These are phyloP conservation scores for Epichloe festucae DNA, from an alignment of 2,329 filamentous ascomycete species.

Conservation along the genomic window DNA sequence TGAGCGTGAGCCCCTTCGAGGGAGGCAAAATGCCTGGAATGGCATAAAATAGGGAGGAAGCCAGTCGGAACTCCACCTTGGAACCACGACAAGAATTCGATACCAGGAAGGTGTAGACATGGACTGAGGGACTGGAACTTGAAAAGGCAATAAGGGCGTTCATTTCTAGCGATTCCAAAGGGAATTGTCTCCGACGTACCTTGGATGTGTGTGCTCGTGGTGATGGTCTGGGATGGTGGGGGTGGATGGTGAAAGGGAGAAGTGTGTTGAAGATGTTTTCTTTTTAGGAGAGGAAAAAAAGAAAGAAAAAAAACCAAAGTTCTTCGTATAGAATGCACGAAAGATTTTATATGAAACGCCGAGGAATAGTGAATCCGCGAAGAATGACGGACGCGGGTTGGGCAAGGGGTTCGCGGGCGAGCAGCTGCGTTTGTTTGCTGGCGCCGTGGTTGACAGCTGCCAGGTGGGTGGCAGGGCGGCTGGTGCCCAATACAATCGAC, in stretches of 20 bases:
- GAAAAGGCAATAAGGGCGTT: background rate
- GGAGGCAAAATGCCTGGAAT: background rate
- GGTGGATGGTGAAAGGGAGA: background rate
- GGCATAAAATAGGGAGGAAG: background rate
- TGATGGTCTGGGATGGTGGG: background rate
- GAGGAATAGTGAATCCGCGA: background rate
- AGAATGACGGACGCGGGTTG: too few species aligned
- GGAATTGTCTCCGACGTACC: background rate
- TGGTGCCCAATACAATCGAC: background rate
- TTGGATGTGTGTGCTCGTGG: background rate
- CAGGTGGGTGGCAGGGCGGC: background rate
- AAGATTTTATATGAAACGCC: background rate
- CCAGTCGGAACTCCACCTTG: background rate
- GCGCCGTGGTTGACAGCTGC: background rate
- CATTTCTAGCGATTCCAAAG: background rate
- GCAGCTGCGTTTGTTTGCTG: background rate
- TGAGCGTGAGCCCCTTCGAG: background rate
- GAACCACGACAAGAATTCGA: background rate
- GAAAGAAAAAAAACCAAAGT: background rate
- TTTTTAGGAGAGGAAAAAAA: too few species aligned
- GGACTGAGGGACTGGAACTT: background rate
- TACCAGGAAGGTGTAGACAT: background rate
- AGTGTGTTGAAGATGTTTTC: background rate
- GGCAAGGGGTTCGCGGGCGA: background rate
- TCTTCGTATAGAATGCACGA: background rate